Evolutionary conservation across 2,329 filamentous ascomycete species (phyloP), one percentile per base, ranked within the genome.

Genomic region (Ilyonectria sp.): DNA sequence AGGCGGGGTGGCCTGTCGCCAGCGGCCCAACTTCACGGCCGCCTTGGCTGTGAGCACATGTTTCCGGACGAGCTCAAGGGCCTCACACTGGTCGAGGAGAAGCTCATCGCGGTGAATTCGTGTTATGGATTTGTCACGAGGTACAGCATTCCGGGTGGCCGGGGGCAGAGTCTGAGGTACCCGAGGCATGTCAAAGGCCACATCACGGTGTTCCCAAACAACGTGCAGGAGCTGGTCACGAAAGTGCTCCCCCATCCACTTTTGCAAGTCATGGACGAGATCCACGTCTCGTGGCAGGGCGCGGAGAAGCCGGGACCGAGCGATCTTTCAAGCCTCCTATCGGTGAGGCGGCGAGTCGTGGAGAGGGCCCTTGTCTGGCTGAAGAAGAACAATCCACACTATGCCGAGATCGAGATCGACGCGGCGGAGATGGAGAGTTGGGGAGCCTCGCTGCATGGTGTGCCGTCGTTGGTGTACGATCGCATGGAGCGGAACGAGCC

Each of bases 401-500:
- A 57, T 7, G 13, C 4, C 6, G 37, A 57, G 8, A 47, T 58
- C 10, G 13, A 47, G 10, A 47, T 58, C 2, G n/a, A 58, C 17
- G 11, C 1, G 23, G 19, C 9, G 6, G 55, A 58, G 26, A 21
- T 58, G 17, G 43, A 58, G 9, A 58, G 55, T 17, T 58, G 40
- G 55, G 40, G 13, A 0, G 43, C 43, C 0, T n/a, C 40, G 26
- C 17, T 17, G 8, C 40, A 58, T 21, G 10, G 26, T 5, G 43
- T 49, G 43, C 55, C 40, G 2, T 2, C 43, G 9, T 3, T 11
- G 10, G 23, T 58, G 15, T 47, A 33, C 11, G 15, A 49, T 11
- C 55, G 43, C 9, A 21, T 58, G n/a, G 55, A 55, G n/a, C 52
- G 52, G 31, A 55, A 55, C 9, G 52, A 55, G 33, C 52, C 33